These are phyloP conservation scores for Stagonosporopsis tanaceti DNA, from an alignment of 2,329 filamentous ascomycete species.

Conservation along the genomic window DNA sequence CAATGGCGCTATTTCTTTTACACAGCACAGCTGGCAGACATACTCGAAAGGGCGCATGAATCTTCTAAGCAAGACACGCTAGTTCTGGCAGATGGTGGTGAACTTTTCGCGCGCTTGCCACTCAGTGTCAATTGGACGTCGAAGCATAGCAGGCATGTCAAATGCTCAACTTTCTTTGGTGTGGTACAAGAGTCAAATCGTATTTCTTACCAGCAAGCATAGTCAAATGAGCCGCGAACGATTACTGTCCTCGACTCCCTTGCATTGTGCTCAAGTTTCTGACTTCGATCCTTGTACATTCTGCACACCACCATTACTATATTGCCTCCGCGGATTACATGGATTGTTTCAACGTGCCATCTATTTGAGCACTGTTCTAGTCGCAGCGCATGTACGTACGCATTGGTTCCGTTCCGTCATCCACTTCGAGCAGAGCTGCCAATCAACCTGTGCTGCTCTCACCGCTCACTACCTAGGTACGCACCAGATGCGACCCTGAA, in stretches of 20 bases:
- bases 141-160: neutral
- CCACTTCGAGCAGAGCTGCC: neutral
- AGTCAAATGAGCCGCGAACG: neutral
- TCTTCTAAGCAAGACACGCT: neutral
- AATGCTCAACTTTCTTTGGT: neutral
- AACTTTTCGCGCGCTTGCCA: neutral
- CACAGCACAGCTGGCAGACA: neutral
- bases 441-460: neutral
- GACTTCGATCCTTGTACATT: neutral
- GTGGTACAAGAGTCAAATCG: neutral
- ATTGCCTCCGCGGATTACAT: neutral
- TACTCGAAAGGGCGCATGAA: neutral
- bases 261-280: neutral
- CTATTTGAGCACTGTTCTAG: neutral
- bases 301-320: neutral
- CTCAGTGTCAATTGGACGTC: neutral
- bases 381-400: neutral
- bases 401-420: too few relatives aligned
- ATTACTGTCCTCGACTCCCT: neutral
- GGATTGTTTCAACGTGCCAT: neutral
- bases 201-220: neutral
- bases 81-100: neutral
- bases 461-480: neutral
- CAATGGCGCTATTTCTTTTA: neutral
- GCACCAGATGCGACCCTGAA: neutral